These are phyloP conservation scores for Penicillium brevicompactum DNA, from an alignment of 2,329 filamentous ascomycete species.

Conservation along the genomic window DNA sequence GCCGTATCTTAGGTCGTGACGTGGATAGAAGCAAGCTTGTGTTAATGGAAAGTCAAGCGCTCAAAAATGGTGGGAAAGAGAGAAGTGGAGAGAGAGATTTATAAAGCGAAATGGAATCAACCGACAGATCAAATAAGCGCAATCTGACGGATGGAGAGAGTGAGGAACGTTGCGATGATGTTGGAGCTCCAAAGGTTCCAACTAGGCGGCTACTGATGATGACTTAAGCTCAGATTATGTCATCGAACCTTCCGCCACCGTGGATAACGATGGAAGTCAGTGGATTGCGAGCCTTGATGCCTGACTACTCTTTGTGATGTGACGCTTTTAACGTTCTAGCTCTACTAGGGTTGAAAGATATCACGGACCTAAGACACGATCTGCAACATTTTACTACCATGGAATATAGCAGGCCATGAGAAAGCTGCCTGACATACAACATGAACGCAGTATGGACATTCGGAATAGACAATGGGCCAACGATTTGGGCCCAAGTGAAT, in stretches of 20 bases:
- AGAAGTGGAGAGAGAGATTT: conserved; percentile 15
- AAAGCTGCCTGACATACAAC: too few relatives aligned
- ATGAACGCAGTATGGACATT: too few relatives aligned
- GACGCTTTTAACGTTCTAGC: too few relatives aligned
- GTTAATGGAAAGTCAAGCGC: conserved; percentile 20
- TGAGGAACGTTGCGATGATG: conserved; percentile 17
- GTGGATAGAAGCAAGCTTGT: conserved; percentile 30
- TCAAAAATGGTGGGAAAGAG: conserved; percentile 11
- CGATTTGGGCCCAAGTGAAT: too few relatives aligned
- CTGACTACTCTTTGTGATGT: not conserved
- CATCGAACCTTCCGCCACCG: conserved; percentile 29
- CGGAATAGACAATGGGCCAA: too few relatives aligned
- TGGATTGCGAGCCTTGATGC: conserved; percentile 29
- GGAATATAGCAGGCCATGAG: too few relatives aligned
- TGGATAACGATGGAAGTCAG: conserved; percentile 40
- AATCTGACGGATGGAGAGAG: conserved; percentile 22
- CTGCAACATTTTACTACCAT: too few relatives aligned
- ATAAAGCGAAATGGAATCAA: conserved; percentile 11
- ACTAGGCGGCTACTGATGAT: conserved; percentile 30
- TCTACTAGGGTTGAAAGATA: too few relatives aligned
- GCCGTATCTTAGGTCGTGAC: conserved; percentile 24
- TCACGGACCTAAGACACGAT: too few relatives aligned
- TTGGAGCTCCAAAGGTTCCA: conserved; percentile 30
- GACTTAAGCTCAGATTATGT: conserved; percentile 37
- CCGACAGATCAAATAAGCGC: conserved; percentile 16